phyloP scores from a whole-genome alignment of 2,329 filamentous ascomycete species.

The Cryphonectria naterciae region DNA sequence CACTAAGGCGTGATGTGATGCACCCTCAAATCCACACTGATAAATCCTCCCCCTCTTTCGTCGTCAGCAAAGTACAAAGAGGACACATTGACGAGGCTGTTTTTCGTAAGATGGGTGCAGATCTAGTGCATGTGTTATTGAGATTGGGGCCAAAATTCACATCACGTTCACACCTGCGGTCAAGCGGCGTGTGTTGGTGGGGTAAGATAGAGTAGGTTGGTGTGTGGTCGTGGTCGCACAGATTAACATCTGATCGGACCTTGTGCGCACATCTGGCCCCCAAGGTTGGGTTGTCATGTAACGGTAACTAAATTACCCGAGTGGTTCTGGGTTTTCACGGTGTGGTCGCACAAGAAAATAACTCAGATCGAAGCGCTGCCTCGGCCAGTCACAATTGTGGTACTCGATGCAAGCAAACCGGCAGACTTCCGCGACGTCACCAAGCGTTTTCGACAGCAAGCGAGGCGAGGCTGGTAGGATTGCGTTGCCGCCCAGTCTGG shows the following conservation, averaged over 20 bases:
- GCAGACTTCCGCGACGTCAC: slow-evolving; percentile 10
- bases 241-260: slow-evolving; percentile 11
- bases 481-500: not conserved
- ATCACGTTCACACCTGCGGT: slow-evolving; percentile 10
- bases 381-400: not conserved
- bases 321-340: slow-evolving; percentile 2
- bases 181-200: slow-evolving; percentile 6
- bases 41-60: not conserved
- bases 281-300: slow-evolving; percentile 5
- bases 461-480: not conserved
- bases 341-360: not conserved
- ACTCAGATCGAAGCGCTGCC: not conserved
- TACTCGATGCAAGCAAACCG: slow-evolving; percentile 10
- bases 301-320: slow-evolving; percentile 9
- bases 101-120: not conserved
- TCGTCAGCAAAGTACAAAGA: slow-evolving; percentile 19
- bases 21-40: slow-evolving; percentile 13
- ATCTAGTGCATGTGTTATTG: not conserved
- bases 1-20: slow-evolving; percentile 9
- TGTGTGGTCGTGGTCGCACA: slow-evolving; percentile 1
- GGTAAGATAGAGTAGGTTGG: not conserved
- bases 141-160: not conserved
- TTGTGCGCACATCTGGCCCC: slow-evolving; percentile 9
- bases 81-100: not conserved
- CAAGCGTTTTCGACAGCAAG: not conserved